Evolutionary conservation across 208 protist genomes (phyloP).

Genomic region (Borovskyia barvae): DNA sequence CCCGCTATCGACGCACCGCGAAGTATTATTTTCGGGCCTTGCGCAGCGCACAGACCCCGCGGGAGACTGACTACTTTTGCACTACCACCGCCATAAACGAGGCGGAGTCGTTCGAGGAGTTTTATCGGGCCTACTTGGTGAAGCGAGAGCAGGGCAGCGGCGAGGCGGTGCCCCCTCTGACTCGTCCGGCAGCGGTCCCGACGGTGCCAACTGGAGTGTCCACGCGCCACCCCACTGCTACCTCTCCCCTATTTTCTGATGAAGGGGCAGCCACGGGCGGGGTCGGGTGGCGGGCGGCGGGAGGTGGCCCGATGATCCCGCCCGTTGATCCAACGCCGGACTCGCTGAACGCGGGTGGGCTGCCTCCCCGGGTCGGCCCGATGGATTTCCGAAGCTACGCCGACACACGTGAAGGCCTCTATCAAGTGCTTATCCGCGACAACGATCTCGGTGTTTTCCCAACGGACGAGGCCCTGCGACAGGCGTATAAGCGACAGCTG

Average conservation of each 20-base stretch:
- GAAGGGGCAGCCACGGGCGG: not conserved
- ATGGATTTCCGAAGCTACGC: conserved; percentile 45
- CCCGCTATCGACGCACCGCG: conserved; percentile 61
- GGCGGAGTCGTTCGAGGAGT: conserved; percentile 24
- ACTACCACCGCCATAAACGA: conserved; percentile 40
- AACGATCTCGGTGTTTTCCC: conserved; percentile 65
- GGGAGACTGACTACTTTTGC: conserved; percentile 71
- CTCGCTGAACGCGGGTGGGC: conserved; percentile 16
- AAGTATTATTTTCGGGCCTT: conserved; percentile 79
- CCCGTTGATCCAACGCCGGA: conserved; percentile 12
- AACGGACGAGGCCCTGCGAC: conserved; percentile 59
- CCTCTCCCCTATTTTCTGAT: conserved; percentile 1
- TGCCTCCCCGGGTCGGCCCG: conserved; percentile 5
- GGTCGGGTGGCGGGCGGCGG: not conserved
- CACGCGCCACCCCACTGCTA: not conserved
- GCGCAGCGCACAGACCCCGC: conserved; percentile 30
- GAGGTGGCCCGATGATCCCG: not conserved
- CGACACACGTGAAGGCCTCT: conserved; percentile 66
- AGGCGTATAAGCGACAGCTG: conserved; percentile 52
- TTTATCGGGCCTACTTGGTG: conserved; percentile 26
- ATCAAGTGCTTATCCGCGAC: conserved; percentile 54
- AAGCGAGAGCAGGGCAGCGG: not conserved
- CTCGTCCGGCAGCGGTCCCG: not conserved
- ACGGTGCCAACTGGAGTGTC: not conserved
- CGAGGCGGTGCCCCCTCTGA: too few species aligned